Conservation (phyloP, 2,329 filamentous ascomycete genomes). For the Pyrenophora teres region DNA sequence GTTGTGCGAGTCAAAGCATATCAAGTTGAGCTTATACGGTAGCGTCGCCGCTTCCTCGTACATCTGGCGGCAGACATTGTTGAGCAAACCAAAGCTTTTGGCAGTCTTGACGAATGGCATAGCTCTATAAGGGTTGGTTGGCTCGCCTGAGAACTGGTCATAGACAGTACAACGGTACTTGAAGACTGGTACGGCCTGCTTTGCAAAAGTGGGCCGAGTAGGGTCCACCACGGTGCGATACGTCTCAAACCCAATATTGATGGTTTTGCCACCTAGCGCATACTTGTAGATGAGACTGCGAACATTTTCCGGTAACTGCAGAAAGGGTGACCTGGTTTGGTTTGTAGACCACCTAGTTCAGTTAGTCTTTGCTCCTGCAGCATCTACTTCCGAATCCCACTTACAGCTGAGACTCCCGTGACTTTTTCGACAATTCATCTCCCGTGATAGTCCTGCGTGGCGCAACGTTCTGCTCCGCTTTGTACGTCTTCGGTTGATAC, state of each 20-base stretch:
- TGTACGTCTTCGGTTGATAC: constrained; percentile 20
- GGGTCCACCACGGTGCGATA: constrained; percentile 14
- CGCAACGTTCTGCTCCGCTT: constrained; percentile 12
- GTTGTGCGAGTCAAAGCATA: constrained; percentile 28
- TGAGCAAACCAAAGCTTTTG: constrained; percentile 26
- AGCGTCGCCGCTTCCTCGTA: constrained; percentile 36
- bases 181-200: constrained; percentile 21
- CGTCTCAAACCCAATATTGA: constrained; percentile 30
- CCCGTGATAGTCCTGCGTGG: constrained; percentile 16
- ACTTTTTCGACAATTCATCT: constrained; percentile 12
- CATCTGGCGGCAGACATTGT: constrained; percentile 35
- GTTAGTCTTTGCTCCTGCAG: not conserved
- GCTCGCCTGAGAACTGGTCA: not conserved
- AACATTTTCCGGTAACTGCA: constrained; percentile 31
- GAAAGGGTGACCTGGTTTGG: constrained; percentile 28
- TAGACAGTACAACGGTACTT: constrained; percentile 29
- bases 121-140: constrained; percentile 17
- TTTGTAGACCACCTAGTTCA: constrained; percentile 30
- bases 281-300: constrained; percentile 29
- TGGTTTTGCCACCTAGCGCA: constrained; percentile 31
- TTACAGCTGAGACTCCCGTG: constrained; percentile 21
- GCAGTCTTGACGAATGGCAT: constrained; percentile 9
- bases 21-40: constrained; percentile 31
- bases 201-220: not conserved
- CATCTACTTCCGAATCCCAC: not conserved